These are phyloP conservation scores for Themeda triandra DNA, from an alignment of 176 grass and related monocot genomes.

Conservation along the genomic window DNA sequence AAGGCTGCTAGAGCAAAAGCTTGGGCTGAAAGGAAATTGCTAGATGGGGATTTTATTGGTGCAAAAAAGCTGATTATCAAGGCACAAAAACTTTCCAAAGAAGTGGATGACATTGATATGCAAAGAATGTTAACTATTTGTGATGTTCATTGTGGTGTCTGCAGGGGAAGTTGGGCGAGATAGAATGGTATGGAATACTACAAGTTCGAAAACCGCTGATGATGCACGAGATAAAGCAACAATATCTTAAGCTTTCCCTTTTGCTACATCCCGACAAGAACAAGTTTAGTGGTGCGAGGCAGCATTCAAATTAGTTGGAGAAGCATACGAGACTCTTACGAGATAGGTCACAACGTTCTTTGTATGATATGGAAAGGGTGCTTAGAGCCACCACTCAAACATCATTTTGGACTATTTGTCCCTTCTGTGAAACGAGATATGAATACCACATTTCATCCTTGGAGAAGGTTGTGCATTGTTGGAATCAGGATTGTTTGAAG, in stretches of 20 bases:
- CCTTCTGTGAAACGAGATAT: no score
- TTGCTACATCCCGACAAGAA: conserved; percentile 70
- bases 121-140: conserved; percentile 69
- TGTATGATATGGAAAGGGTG: conserved; percentile 66
- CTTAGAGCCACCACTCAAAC: no score
- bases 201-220: conserved; percentile 63
- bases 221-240: conserved; percentile 66
- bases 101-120: conserved; percentile 50
- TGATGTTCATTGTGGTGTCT: conserved; percentile 70
- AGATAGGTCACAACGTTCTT: conserved; percentile 52
- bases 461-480: no score
- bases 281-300: no score
- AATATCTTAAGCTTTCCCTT: conserved; percentile 78
- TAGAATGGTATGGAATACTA: conserved; percentile 82
- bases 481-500: no score
- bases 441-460: no score
- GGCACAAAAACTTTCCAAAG: conserved; percentile 59
- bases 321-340: conserved; percentile 25
- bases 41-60: background rate
- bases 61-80: conserved; percentile 69
- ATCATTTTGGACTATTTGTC: no score
- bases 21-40: no score
- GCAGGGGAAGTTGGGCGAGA: conserved; percentile 57
- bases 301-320: no score
- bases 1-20: no score